Conservation (phyloP, 78 protist genomes). For the Monosiga brevicollis region DNA sequence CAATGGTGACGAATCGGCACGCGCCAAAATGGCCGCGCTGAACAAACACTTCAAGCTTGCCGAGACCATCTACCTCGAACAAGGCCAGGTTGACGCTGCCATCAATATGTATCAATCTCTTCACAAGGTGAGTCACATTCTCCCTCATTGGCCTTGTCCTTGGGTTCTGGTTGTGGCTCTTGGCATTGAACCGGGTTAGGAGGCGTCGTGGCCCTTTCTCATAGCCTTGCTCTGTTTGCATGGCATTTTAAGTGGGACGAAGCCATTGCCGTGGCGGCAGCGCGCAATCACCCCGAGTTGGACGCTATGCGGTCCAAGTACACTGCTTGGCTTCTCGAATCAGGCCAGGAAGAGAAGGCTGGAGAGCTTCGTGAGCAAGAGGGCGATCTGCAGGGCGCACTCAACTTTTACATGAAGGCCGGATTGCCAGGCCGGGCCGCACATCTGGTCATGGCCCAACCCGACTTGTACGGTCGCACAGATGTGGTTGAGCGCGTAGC, state of each 20-base stretch:
- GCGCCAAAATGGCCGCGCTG: slow-evolving; percentile 41
- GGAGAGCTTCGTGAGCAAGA: slow-evolving; percentile 52
- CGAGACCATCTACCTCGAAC: slow-evolving; percentile 43
- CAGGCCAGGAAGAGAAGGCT: slow-evolving; percentile 65
- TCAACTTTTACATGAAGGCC: not conserved
- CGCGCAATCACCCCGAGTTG: slow-evolving; percentile 22
- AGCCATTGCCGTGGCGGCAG: slow-evolving; percentile 48
- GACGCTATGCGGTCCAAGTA: slow-evolving; percentile 25
- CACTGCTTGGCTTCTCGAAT: slow-evolving; percentile 49
- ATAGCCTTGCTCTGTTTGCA: no score
- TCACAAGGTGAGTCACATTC: no score
- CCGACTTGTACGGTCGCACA: not conserved
- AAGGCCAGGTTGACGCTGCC: slow-evolving; percentile 37
- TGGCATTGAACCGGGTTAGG: no score
- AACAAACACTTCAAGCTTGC: slow-evolving; percentile 33
- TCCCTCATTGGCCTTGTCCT: no score
- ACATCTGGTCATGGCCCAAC: slow-evolving; percentile 24
- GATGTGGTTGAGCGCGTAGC: slow-evolving; percentile 41
- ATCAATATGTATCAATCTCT: slow-evolving; percentile 56
- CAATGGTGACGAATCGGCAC: slow-evolving; percentile 33
- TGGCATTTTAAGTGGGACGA: slow-evolving; percentile 67
- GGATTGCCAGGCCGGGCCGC: not conserved
- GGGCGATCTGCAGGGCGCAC: slow-evolving; percentile 12
- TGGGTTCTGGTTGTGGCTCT: no score
- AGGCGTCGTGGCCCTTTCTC: no score